Evolutionary conservation across 257 asterid species (phyloP).

Genomic region (Ballota nigra): DNA sequence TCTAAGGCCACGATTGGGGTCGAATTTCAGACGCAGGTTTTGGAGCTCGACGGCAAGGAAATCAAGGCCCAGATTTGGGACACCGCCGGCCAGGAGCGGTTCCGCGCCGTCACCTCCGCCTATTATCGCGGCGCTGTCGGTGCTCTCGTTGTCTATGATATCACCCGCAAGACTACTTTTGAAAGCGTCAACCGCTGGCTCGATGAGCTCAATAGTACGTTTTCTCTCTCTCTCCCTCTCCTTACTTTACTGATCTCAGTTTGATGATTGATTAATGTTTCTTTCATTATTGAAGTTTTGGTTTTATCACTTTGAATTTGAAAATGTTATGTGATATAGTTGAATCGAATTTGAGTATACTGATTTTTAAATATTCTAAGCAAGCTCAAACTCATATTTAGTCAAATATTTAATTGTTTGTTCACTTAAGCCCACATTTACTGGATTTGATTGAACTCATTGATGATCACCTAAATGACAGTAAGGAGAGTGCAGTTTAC

Average conservation of each 20-base stretch:
- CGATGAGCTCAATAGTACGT: constrained; percentile 71
- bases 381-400: not conserved
- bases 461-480: not conserved
- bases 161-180: constrained; percentile 53
- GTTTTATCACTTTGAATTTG: not conserved
- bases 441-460: not conserved
- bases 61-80: constrained; percentile 87
- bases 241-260: not conserved
- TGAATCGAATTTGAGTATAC: not conserved
- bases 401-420: not conserved
- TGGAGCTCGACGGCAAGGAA: constrained; percentile 68
- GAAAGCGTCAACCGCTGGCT: constrained; percentile 70
- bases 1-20: constrained; percentile 83
- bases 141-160: constrained; percentile 73
- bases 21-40: constrained; percentile 78
- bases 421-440: too few species aligned
- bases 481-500: not conserved
- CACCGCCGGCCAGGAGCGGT: constrained; percentile 87
- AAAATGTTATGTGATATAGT: not conserved
- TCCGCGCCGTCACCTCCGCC: constrained; percentile 85
- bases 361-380: not conserved
- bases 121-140: constrained; percentile 87
- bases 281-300: not conserved
- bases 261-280: not conserved
- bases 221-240: too few species aligned